Base-by-base conservation (phyloP, 495 filamentous ascomycete species). In the Aspergillus diversus region DNA sequence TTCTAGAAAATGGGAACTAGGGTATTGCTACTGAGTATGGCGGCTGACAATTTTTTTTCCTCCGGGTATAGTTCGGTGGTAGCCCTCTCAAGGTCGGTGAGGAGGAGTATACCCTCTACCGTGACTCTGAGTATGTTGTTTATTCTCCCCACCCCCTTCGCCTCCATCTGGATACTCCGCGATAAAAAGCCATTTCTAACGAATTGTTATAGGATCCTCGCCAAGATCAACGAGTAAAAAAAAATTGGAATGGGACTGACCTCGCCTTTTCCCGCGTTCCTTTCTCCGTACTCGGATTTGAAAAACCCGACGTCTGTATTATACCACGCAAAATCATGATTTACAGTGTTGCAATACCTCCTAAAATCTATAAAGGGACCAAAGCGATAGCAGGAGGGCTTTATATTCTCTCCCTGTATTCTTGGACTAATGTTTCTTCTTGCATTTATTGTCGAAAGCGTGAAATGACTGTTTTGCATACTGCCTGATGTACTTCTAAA, bases 31-130 rank as follows among this genome's bases (percentile, higher is more conserved):
- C 50, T 62, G 15, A 49, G 7, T 39, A 12, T 33, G 7, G 7
- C 33, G 32, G 55, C 64, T 66, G 43, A 63, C 21, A 16, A 27
- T 27, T 27, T 27, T 27, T 27, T 34, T 17, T 16, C 6, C 39
- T 35, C 16, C 33, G 63, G 3, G 35, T 67, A 96, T 66, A 99
- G 95, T 99, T 90, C 73, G 95, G 95, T 76, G 95, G 95, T 60
- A 93, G 90, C 73, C 89, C 96, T 57, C 86, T 99, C 77, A 97
- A 97, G 86, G 92, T 98, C 68, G 94, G 94, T 64, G 93, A 98
- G 65, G 92, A 97, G 65, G 95, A 98, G 83, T 98, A 87, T 81
- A 87, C 89, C 63, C 89, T 99, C 60, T 99, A 96, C 88, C 84
- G 94, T 68, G 95, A 99, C 78, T 89, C 92, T 79, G 95, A 99